Evolutionary conservation across 768 basidiomycete species (phyloP).

Genomic region (Tricholoma saponaceum): DNA sequence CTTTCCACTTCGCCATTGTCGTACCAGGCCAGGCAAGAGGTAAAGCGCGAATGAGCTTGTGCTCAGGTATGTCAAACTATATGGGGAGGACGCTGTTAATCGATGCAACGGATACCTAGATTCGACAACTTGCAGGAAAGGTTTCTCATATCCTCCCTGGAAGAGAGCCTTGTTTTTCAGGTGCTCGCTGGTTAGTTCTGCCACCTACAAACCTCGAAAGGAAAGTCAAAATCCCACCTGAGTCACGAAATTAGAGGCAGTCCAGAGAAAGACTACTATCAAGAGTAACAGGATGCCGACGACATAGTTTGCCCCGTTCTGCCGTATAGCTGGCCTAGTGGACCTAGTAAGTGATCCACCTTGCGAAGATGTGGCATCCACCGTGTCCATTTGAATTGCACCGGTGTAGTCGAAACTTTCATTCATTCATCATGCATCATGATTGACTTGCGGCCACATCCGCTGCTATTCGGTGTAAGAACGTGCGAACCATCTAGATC

Average conservation of each 20-base stretch:
- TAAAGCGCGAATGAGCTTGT: constrained; percentile 87
- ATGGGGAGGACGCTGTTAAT: not conserved
- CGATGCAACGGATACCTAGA: not conserved
- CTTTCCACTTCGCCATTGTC: not conserved
- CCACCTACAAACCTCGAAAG: not conserved
- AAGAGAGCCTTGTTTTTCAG: constrained; percentile 38
- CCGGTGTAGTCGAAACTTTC: not conserved
- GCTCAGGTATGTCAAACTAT: constrained; percentile 84
- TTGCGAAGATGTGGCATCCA: not conserved
- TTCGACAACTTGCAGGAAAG: constrained; percentile 62
- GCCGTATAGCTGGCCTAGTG: not conserved
- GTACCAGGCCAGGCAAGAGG: constrained; percentile 48
- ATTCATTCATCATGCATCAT: not conserved
- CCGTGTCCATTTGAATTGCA: not conserved
- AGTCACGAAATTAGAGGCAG: constrained; percentile 81
- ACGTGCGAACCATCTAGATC: too few relatives aligned
- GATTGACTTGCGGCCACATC: too few relatives aligned
- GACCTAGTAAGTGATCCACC: not conserved
- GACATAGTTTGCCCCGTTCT: not conserved
- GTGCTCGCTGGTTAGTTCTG: not conserved
- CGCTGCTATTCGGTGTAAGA: too few relatives aligned
- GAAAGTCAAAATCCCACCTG: constrained; percentile 46
- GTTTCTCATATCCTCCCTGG: constrained; percentile 75
- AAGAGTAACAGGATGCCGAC: constrained; percentile 71
- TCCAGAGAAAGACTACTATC: constrained; percentile 84